These are phyloP conservation scores for Rhynchosporium agropyri DNA, from an alignment of 2,329 filamentous ascomycete genomes.

Conservation along the genomic window DNA sequence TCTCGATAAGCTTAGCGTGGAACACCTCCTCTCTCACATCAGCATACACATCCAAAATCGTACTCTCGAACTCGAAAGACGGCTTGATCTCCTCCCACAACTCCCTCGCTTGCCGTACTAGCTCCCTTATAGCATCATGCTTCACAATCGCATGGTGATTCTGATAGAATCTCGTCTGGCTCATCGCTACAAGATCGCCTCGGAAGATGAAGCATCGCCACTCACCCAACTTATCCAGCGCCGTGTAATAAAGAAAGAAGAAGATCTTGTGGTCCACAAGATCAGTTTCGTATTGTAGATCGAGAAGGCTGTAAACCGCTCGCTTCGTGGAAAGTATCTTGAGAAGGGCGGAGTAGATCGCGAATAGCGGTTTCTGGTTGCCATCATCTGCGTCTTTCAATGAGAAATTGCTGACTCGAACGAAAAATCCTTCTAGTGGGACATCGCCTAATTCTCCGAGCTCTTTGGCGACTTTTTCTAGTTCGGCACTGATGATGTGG, in stretches of 20 bases:
- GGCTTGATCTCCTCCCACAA: background rate
- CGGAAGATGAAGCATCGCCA: background rate
- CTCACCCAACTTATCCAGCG: slow-evolving; percentile 1
- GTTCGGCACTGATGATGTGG: background rate
- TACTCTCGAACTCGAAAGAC: background rate
- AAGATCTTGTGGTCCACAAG: slow-evolving; percentile 5
- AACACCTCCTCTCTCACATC: background rate
- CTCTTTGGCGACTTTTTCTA: background rate
- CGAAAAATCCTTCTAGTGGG: background rate
- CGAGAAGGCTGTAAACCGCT: background rate
- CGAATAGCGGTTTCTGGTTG: background rate
- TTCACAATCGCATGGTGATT: slow-evolving; percentile 2
- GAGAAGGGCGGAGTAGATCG: background rate
- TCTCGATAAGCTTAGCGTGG: background rate
- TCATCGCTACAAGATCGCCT: background rate
- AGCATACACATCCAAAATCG: slow-evolving; percentile 9
- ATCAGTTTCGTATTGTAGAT: background rate
- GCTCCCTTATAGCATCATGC: background rate
- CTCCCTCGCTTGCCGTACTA: background rate
- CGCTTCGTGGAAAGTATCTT: slow-evolving; percentile 1
- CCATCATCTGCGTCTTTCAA: slow-evolving; percentile 6
- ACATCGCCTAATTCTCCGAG: background rate
- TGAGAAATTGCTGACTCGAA: background rate
- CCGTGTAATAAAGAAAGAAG: background rate
- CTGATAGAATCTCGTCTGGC: slow-evolving; percentile 9